Evolutionary conservation across 2,329 filamentous ascomycete genomes (phyloP), one percentile per base, ranked within the genome.

Genomic region (Hymenoscyphus fraxineus): DNA sequence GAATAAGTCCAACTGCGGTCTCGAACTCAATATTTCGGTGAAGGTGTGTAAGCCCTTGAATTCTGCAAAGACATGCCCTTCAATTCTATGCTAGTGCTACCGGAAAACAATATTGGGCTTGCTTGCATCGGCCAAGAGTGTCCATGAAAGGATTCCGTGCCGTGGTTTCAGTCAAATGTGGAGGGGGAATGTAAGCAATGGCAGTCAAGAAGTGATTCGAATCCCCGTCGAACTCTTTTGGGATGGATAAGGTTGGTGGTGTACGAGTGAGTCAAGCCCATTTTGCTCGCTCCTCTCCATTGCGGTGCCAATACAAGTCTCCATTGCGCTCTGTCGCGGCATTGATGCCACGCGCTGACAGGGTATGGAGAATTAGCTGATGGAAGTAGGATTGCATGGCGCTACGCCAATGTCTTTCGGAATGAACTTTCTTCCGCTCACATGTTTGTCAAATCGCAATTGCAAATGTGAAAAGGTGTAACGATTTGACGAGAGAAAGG

Each of bases 21-120:
- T 54, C 47, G 47, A 54, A 54, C 47, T 54, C 47, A 27, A 54
- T 54, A 54, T 27, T 54, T 12, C 47, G 47, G 19, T 54, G 19
- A 54, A 22, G 47, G 47, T 54, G 19, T 27, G 47, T 54, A 54
- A 54, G 47, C 47, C 47, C 47, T 54, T 54, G 47, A 54, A 27
- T 19, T 54, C 22, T 54, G 47, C 47, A 22, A 54, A 54, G 47
- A 19, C 47, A 27, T 19, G 13, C 47, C 47, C 7, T 51, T 31
- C 47, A 13, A 27, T 27, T 54, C 22, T 22, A 54, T 54, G 47
- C 10, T 54, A 54, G 47, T 54, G 47, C 47, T 12, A 54, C 47
- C 47, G 47, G 47, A 54, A 54, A 54, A 54, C 47, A 54, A 54
- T 54, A 54, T 54, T 54, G 47, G 19, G 47, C 47, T 54, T 54